Conservation (phyloP, 768 basidiomycete species). For the Cystofilobasidium capitatum region DNA sequence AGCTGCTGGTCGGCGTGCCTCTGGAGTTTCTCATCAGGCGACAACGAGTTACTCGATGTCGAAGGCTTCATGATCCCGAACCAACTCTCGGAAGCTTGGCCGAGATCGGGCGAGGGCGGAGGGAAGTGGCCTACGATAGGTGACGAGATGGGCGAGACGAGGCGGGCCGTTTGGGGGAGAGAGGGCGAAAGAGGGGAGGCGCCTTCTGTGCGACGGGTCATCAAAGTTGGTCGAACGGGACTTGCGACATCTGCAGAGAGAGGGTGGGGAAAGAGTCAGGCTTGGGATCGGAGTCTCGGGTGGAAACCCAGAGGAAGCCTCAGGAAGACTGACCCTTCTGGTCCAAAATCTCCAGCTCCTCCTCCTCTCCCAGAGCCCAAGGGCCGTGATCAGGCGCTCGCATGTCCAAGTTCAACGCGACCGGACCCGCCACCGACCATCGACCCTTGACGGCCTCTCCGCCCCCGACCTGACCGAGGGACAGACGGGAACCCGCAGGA, state of each 20-base stretch:
- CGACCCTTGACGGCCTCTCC: neutral
- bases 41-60: neutral
- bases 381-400: neutral
- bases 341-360: neutral
- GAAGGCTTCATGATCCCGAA: slow-evolving; percentile 6
- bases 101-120: slow-evolving; percentile 6
- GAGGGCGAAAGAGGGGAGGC: neutral
- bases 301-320: neutral
- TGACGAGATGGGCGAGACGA: neutral
- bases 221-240: neutral
- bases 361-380: slow-evolving; percentile 1
- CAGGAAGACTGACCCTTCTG: neutral
- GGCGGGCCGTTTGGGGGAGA: neutral
- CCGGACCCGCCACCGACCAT: neutral
- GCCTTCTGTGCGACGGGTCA: neutral
- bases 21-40: slow-evolving; percentile 4
- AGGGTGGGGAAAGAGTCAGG: no score
- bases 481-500: neutral
- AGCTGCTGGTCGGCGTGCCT: neutral
- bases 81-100: neutral
- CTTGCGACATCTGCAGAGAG: neutral
- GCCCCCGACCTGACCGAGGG: neutral
- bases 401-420: neutral
- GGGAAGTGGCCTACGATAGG: neutral
- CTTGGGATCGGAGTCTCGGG: no score